Evolutionary conservation across 2,329 filamentous ascomycete genomes (phyloP).

Genomic region (Rhinocladiella mackenziei): DNA sequence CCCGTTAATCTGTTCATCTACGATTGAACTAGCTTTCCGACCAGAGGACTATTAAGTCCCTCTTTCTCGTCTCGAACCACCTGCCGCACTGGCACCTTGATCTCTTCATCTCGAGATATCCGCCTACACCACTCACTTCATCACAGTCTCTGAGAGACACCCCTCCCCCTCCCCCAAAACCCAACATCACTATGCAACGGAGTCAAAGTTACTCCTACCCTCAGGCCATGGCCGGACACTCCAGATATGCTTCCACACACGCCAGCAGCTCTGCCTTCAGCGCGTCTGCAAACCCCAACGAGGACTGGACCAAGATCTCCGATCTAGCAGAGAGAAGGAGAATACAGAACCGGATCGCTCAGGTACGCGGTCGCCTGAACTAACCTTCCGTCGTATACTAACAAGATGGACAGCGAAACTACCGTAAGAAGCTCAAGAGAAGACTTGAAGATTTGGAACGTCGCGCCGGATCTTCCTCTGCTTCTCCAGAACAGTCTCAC

Average conservation of each 20-base stretch:
- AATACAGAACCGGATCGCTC: conserved; percentile 96
- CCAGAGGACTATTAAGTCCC: conserved; percentile 22
- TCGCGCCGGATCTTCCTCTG: conserved; percentile 57
- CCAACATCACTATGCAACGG: conserved; percentile 23
- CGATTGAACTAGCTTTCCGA: conserved; percentile 18
- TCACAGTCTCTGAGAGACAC: not conserved
- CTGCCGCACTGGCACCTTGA: not conserved
- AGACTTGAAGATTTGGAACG: conserved; percentile 62
- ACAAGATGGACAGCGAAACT: conserved; percentile 32
- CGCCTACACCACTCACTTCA: conserved; percentile 1
- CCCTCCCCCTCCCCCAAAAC: not conserved
- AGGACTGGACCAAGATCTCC: conserved; percentile 99
- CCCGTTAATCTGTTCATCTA: conserved; percentile 17
- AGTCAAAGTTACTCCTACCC: conserved; percentile 28
- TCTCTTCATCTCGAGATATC: not conserved
- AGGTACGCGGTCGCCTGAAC: conserved; percentile 38
- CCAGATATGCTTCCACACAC: conserved; percentile 47
- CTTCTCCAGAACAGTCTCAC: conserved; percentile 57
- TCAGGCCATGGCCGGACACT: conserved; percentile 21
- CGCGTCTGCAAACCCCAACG: conserved; percentile 87
- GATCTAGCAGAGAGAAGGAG: conserved; percentile 89
- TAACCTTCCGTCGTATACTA: not conserved
- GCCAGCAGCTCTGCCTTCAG: conserved; percentile 93
- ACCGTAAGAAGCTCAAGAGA: conserved; percentile 64
- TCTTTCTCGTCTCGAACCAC: conserved; percentile 10